These are phyloP conservation scores for Chalciporus sphaerocephalus DNA, from an alignment of 768 basidiomycete genomes.

Conservation along the genomic window DNA sequence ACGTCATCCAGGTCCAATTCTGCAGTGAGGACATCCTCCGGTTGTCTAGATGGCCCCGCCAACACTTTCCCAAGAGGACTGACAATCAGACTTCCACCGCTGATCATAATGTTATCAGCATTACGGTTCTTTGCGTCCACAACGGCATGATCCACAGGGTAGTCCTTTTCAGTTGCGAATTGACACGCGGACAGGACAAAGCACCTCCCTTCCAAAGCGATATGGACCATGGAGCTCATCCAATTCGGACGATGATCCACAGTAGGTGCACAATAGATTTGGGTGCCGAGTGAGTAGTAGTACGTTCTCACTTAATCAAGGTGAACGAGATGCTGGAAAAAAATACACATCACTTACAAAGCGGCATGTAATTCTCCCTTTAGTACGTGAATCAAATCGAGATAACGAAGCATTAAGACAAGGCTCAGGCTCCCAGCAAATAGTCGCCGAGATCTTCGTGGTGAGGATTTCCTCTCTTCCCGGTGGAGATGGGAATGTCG, in stretches of 20 bases:
- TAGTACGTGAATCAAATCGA: neutral
- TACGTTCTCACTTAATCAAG: conserved; percentile 46
- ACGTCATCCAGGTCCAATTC: conserved; percentile 58
- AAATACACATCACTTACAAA: conserved; percentile 36
- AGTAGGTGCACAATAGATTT: conserved; percentile 64
- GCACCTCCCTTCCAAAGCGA: conserved; percentile 65
- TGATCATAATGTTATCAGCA: conserved; percentile 52
- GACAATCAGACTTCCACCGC: conserved; percentile 59
- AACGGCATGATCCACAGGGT: conserved; percentile 45
- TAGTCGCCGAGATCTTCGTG: conserved; percentile 51
- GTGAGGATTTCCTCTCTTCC: conserved; percentile 22
- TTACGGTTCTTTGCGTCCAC: conserved; percentile 34
- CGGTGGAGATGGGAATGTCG: conserved; percentile 30
- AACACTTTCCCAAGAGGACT: conserved; percentile 53
- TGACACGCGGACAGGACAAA: conserved; percentile 65
- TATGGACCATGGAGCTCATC: conserved; percentile 56
- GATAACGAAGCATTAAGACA: no score
- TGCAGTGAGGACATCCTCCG: conserved; percentile 52
- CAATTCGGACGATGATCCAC: conserved; percentile 56
- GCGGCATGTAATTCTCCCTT: conserved; percentile 72
- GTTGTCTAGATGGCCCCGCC: conserved; percentile 52
- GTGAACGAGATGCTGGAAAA: neutral
- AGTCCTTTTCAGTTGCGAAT: conserved; percentile 52
- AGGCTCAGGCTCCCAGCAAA: conserved; percentile 55
- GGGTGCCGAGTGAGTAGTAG: conserved; percentile 56